Evolutionary conservation across 2,329 filamentous ascomycete genomes (phyloP), one percentile per base, ranked within the genome.

Genomic region (Colletotrichum musicola): DNA sequence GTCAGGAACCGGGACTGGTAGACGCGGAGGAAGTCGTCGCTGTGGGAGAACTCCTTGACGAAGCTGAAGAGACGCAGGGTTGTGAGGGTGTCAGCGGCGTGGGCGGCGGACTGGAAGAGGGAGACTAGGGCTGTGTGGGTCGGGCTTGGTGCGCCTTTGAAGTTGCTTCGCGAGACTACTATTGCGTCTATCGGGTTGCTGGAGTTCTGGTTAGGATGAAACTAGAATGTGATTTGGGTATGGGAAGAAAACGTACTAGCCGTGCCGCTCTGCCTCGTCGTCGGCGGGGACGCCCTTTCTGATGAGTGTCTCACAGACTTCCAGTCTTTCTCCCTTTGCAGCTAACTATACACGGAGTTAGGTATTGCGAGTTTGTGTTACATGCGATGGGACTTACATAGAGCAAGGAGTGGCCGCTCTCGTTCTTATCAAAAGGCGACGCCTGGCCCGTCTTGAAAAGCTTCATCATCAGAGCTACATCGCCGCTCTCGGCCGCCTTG

Each of bases 61-160:
- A 49, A 75, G 0, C 75, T 69, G 6, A 77, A 72, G 1, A 74
- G 56, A 0, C 60, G 67, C 6, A 73, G 27, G 2, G 70, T 4
- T 12, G 73, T 62, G 0, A 44, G 61, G 0, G 56, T 62, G 7
- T 76, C 72, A 1, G 71, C 67, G 6, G 73, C 72, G 2, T 73
- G 56, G 6, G 75, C 14, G 1, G 75, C 71, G 1, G 64, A 68
- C 6, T 71, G 68, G 1, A 77, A 77, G 1, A 77, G 63, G 25
- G 53, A 27, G 14, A 64, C 46, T 25, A 64, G 53, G 27, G 53
- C 30, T 13, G 13, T 14, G 22, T 51, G 61, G 30, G 35, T 54
- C 6, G 27, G 3, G n/a, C 38, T 22, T 1, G n/a, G 27, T 5
- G 25, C 16, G 10, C 27, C 51, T 16, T 22, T 35, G 51, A 54